Evolutionary conservation across 257 asterid genomes (phyloP).

Genomic region (Parsonsia alboflavescens): DNA sequence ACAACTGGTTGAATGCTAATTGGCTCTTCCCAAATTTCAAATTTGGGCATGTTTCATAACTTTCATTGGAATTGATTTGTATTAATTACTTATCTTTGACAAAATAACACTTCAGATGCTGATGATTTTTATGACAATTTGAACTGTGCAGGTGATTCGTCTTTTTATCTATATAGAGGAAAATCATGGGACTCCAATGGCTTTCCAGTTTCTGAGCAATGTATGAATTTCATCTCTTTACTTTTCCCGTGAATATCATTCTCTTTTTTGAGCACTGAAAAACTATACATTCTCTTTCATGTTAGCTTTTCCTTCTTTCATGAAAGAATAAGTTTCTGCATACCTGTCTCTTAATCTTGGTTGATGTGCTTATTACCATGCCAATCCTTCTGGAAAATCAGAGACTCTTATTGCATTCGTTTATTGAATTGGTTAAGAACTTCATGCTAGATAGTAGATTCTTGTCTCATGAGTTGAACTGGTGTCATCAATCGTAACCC

Average conservation of each 20-base stretch:
- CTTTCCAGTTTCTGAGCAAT: constrained; percentile 90
- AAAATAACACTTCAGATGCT: constrained; percentile 8
- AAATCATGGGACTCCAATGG: constrained; percentile 63
- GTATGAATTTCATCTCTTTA: constrained; percentile 46
- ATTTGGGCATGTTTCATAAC: not conserved
- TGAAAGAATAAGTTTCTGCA: constrained; percentile 7
- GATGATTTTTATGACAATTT: constrained; percentile 10
- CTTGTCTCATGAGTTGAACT: not conserved
- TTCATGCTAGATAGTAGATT: not conserved
- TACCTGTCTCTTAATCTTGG: not conserved
- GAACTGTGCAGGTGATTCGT: constrained; percentile 66
- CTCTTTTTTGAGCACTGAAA: not conserved
- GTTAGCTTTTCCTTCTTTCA: not conserved
- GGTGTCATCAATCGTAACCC: not conserved
- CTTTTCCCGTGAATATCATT: not conserved
- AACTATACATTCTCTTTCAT: not conserved
- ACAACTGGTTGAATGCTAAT: not conserved
- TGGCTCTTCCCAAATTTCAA: not conserved
- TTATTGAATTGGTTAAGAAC: not conserved
- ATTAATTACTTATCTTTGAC: not conserved
- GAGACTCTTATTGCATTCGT: not conserved
- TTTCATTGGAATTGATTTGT: not conserved
- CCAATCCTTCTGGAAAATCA: not conserved
- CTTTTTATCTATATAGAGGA: constrained; percentile 83
- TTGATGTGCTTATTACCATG: not conserved